Base-by-base conservation (phyloP, 148 eudicot genomes). In the Arctostaphylos glauca region DNA sequence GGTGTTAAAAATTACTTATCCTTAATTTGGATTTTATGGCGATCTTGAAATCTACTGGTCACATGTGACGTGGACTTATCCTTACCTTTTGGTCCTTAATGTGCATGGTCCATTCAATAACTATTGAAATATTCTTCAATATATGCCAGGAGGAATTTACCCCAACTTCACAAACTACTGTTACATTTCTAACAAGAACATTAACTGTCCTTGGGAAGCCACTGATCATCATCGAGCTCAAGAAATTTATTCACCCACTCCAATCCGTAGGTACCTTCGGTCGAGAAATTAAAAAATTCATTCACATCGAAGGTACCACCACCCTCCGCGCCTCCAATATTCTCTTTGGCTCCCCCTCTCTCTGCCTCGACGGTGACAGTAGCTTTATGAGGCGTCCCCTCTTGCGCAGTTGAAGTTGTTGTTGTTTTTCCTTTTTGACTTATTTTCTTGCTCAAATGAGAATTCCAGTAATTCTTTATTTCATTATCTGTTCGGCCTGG, bases 401-500 rank as follows among this genome's bases (percentile, higher is more conserved):
- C 73, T 18, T 8, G 47, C 1, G 59, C 25, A 0, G 82, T 0
- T 3, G 81, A 56, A 83, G 70, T 16, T 46, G 53, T 1, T 9
- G 53, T 38, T n/a, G 47, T 50, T 56, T 67, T 70, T 25, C 48
- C 62, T 0, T 43, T 70, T n/a, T 59, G 54, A 3, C 53, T 82
- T 82, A 82, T 19, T 83, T 83, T 86, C 74, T 86, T 88, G 82
- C 90, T 82, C 83, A 88, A 83, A 84, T 88, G 87, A 84, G 87
- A 85, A 55, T 86, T 86, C 90, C 90, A 88, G 81, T 86, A 86
- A 52, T 88, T 88, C 85, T 88, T 88, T 4, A 88, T 88, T 79
- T 88, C 90, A 18, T 88, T 86, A 67, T 89, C 91, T 0, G 91
- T 89, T 78, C 91, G 49, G 2, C 91, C 89, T 2, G 91, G 91